Base-by-base conservation (phyloP, 73 alveolate species). In the Durusdinium trenchii region DNA sequence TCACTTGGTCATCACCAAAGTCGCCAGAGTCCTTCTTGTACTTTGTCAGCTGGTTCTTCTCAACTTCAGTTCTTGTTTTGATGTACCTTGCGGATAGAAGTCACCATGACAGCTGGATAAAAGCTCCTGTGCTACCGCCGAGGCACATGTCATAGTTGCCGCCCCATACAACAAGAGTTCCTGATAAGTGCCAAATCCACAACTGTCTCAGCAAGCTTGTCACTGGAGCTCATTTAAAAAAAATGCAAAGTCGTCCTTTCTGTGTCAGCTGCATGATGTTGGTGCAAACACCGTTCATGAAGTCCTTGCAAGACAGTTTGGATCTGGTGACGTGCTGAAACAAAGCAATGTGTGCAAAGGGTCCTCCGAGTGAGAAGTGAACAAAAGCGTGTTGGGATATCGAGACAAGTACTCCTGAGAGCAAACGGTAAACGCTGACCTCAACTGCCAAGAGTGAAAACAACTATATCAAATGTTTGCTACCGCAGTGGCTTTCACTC, bases 111-210 rank as follows among this genome's bases (percentile, higher is more conserved):
- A 26, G 40, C 32, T 62, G 9, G 40, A 12, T 9, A 62, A 62
- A 62, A 5, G 76, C 18, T 20, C 32, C 32, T 6, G 40, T 38
- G 18, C 28, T 16, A 40, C 81, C 3, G 93, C 99, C 99, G 94
- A 99, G 99, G 97, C 95, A 99, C 99, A 99, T 99, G 90, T 99
- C 99, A 91, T 99, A 99, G 99, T 99, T 99, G 62, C 99, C 99
- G 89, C 99, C 99, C 99, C 99, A 99, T 95, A 99, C 99, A 38
- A 99, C 99, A 64, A 99, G 99, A 95, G 99, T 99, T 84, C 78
- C 94, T 84, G 94, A 51, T 12, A 30, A 32, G 38, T 38, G 38
- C 81, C 81, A 60, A 60, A 32, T 60, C 4, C 73, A 60, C 73
- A 60, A 60, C 30, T 60, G n/a, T 60, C 0, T 60, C 30, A 23